These are phyloP conservation scores for Paramecium tetraurelia DNA, from an alignment of 73 alveolate genomes.

Conservation along the genomic window DNA sequence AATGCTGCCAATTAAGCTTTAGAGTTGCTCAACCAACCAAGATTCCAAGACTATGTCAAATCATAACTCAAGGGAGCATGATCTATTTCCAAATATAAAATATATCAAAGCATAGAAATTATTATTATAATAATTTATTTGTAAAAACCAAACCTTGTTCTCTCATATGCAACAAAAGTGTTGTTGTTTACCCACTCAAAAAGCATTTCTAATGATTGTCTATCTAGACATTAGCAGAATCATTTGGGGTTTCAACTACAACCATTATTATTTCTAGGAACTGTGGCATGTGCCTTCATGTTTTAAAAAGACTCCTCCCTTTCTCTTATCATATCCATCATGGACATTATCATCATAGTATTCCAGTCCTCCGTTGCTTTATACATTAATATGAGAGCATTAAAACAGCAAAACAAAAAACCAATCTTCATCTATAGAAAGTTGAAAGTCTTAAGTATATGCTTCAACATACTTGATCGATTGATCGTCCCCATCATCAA, in stretches of 20 bases:
- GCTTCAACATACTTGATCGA: slow-evolving; percentile 4
- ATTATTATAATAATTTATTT: not conserved
- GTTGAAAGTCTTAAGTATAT: not conserved
- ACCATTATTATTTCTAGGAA: not conserved
- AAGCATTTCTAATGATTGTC: not conserved
- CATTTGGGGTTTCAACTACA: not conserved
- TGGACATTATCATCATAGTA: not conserved
- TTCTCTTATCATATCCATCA: not conserved
- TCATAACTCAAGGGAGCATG: slow-evolving; percentile 23
- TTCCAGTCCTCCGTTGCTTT: not conserved
- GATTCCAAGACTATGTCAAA: slow-evolving; percentile 42
- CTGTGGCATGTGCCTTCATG: slow-evolving; percentile 22
- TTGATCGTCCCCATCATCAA: slow-evolving; percentile 11
- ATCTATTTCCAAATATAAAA: not conserved
- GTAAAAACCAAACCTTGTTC: not conserved
- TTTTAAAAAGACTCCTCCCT: not conserved
- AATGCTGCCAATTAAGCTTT: slow-evolving; percentile 28
- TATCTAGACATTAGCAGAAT: slow-evolving; percentile 30
- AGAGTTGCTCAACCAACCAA: slow-evolving; percentile 38
- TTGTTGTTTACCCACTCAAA: slow-evolving; percentile 11
- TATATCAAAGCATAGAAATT: not conserved
- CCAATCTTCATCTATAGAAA: slow-evolving; percentile 4
- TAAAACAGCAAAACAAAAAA: not conserved
- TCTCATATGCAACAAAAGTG: not conserved
- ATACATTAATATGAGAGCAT: slow-evolving; percentile 42